These are phyloP conservation scores for Sarcocystis neurona DNA, from an alignment of 169 alveolate species.

Conservation along the genomic window DNA sequence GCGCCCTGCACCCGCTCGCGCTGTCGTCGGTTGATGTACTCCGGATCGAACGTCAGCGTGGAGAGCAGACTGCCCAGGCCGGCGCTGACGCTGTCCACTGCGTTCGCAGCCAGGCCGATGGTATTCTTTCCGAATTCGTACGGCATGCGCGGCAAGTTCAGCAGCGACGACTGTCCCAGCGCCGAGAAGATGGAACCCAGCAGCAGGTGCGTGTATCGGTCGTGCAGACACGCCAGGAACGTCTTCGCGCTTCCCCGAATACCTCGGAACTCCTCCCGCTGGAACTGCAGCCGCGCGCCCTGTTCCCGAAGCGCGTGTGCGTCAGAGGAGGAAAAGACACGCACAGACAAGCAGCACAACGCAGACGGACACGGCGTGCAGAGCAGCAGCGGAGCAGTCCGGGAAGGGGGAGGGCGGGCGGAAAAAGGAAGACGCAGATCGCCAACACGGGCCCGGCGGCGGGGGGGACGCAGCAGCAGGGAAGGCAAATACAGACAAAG, in stretches of 20 bases:
- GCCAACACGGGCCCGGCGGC: background rate
- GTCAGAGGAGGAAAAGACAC: background rate
- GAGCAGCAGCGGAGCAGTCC: background rate
- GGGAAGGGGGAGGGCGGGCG: background rate
- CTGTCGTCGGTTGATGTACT: conserved; percentile 87
- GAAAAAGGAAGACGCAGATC: background rate
- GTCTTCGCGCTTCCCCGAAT: conserved; percentile 78
- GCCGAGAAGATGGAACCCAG: conserved; percentile 79
- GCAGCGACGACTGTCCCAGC: conserved; percentile 87
- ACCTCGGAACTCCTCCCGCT: conserved; percentile 77
- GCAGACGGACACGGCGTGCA: background rate
- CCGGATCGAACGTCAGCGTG: conserved; percentile 86
- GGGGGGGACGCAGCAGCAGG: background rate
- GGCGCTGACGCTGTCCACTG: conserved; percentile 86
- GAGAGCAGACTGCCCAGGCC: conserved; percentile 83
- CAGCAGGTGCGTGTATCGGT: conserved; percentile 77
- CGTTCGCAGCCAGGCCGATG: conserved; percentile 85
- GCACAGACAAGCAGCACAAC: background rate
- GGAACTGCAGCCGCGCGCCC: conserved; percentile 85
- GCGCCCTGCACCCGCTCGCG: conserved; percentile 72
- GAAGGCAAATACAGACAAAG: background rate
- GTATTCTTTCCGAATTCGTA: conserved; percentile 85
- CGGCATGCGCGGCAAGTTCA: conserved; percentile 88
- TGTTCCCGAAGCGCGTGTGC: too few relatives aligned
- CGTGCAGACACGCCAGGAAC: conserved; percentile 79